phyloP scores from a whole-genome alignment of 2,329 filamentous ascomycete genomes.

The Botrytis deweyae region DNA sequence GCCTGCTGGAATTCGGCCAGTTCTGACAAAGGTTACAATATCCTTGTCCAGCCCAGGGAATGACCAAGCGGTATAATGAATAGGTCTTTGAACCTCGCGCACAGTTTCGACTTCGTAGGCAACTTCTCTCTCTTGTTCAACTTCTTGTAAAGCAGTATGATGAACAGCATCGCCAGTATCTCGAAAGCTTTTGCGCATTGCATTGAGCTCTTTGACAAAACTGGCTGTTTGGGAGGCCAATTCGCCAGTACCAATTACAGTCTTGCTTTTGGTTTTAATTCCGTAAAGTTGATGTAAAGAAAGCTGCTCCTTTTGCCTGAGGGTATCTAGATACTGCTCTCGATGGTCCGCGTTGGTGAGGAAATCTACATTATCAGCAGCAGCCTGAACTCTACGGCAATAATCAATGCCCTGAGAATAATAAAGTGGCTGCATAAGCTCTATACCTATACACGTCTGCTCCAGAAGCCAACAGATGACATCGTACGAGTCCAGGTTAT shows the following conservation, averaged over 20 bases:
- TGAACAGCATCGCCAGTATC: conserved; percentile 47
- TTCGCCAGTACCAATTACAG: conserved; percentile 3
- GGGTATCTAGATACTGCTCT: conserved; percentile 43
- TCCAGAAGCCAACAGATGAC: conserved; percentile 63
- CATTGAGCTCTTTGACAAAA: conserved; percentile 40
- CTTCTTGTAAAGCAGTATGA: conserved; percentile 57
- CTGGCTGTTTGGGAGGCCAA: conserved; percentile 33
- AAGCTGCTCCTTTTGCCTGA: conserved; percentile 56
- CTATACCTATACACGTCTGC: conserved; percentile 59
- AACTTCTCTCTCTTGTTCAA: conserved; percentile 48
- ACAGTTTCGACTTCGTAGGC: conserved; percentile 47
- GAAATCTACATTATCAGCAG: conserved; percentile 45
- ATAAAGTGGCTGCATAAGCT: conserved; percentile 59
- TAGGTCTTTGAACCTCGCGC: conserved; percentile 46
- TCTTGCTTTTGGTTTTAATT: conserved; percentile 33
- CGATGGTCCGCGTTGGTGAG: conserved; percentile 41
- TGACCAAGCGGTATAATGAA: conserved; percentile 40
- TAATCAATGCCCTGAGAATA: conserved; percentile 61
- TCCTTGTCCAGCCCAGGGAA: conserved; percentile 50
- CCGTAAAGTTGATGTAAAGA: conserved; percentile 59
- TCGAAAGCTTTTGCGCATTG: conserved; percentile 41
- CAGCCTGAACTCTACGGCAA: conserved; percentile 54
- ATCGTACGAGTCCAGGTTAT: conserved; percentile 41
- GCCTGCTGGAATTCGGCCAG: conserved; percentile 45
- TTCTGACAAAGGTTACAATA: conserved; percentile 47